Evolutionary conservation across 140 eudicot genomes (phyloP).

Genomic region (Stevia rebaudiana): DNA sequence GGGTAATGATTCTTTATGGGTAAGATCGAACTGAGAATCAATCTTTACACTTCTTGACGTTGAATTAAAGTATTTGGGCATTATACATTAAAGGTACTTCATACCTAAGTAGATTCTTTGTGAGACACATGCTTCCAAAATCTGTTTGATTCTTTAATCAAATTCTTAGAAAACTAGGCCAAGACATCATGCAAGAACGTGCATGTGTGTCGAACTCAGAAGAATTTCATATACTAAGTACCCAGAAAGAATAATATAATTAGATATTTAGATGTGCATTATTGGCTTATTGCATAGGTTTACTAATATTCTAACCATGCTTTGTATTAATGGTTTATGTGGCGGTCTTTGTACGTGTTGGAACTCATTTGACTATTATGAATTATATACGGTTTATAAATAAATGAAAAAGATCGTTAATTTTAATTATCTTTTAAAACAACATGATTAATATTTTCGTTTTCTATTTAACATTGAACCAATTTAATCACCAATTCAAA

Average conservation of each 20-base stretch:
- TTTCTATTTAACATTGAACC: no score
- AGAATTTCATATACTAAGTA: constrained; percentile 23
- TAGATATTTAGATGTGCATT: constrained; percentile 13
- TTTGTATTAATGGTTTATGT: constrained; percentile 24
- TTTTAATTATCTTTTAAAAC: no score
- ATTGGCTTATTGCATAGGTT: constrained; percentile 18
- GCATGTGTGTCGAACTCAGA: constrained; percentile 27
- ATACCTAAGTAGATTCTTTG: constrained; percentile 35
- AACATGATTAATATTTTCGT: no score
- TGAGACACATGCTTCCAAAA: constrained; percentile 33
- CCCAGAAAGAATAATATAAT: constrained; percentile 11
- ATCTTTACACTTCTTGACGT: constrained; percentile 50
- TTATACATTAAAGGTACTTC: constrained; percentile 31
- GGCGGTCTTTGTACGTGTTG: constrained; percentile 27
- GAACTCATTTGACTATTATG: constrained; percentile 23
- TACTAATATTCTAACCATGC: constrained; percentile 16
- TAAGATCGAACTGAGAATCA: constrained; percentile 26
- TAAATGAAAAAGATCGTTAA: constrained; percentile 4
- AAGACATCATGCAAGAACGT: constrained; percentile 28
- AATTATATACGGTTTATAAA: neutral
- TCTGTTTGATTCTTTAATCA: constrained; percentile 21
- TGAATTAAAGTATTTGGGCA: constrained; percentile 34
- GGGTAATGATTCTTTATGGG: constrained; percentile 23
- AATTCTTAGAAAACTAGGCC: constrained; percentile 3
- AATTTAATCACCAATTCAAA: no score